Conservation (phyloP, 768 basidiomycete genomes). For the Kwoniella mangroviensis region DNA sequence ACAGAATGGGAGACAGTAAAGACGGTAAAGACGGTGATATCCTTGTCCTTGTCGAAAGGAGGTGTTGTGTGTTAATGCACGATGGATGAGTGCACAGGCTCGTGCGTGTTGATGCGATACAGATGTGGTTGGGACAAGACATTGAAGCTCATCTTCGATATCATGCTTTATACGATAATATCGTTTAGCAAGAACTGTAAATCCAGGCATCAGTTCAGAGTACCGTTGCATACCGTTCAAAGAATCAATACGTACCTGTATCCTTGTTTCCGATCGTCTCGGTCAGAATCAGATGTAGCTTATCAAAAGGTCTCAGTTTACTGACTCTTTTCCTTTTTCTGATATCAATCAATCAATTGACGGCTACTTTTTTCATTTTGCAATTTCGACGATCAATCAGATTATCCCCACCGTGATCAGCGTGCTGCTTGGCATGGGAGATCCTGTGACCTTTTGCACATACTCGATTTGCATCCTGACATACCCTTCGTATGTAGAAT, state of each 20-base stretch:
- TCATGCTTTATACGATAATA: not conserved
- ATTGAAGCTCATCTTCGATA: not conserved
- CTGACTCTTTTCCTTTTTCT: not conserved
- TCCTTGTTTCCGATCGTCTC: not conserved
- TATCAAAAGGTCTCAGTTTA: not conserved
- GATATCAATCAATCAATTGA: not conserved
- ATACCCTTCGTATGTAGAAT: too few species aligned
- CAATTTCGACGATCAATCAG: not conserved
- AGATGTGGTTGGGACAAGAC: not conserved
- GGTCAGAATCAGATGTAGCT: not conserved
- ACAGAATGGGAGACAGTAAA: not conserved
- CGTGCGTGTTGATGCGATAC: not conserved
- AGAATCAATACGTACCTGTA: not conserved
- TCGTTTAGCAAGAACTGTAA: not conserved
- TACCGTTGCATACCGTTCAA: not conserved
- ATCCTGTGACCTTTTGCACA: too few species aligned
- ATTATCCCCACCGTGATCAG: not conserved
- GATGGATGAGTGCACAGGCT: not conserved
- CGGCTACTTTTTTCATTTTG: not conserved
- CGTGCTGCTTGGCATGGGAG: too few species aligned
- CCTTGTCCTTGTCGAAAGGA: not conserved
- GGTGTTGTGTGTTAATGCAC: slow-evolving; percentile 2
- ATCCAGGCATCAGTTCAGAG: not conserved
- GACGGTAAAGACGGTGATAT: too few species aligned
- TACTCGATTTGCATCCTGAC: too few species aligned